These are phyloP conservation scores for Colletotrichum melonis DNA, from an alignment of 2,329 filamentous ascomycete genomes.

Conservation along the genomic window DNA sequence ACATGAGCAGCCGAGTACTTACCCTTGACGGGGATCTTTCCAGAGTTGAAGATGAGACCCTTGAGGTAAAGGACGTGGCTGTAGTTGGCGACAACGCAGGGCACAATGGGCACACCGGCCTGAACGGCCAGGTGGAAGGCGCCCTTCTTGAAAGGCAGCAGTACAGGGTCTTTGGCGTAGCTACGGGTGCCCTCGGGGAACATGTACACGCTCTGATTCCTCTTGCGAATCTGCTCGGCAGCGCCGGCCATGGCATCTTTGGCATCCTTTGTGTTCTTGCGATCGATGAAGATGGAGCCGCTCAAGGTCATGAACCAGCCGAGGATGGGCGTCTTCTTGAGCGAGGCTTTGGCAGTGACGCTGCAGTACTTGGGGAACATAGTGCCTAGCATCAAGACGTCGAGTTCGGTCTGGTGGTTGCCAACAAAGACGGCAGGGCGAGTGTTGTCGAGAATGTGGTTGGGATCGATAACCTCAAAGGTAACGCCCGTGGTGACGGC, in stretches of 20 bases:
- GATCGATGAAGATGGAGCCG: constrained; percentile 95
- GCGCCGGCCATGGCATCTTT: constrained; percentile 88
- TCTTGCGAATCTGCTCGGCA: constrained; percentile 79
- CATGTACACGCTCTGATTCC: constrained; percentile 83
- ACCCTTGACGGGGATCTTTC: constrained; percentile 82
- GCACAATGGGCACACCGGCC: constrained; percentile 92
- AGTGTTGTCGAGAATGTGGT: constrained; percentile 69
- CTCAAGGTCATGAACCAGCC: constrained; percentile 95
- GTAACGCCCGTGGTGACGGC: constrained; percentile 78
- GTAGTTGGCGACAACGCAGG: constrained; percentile 85
- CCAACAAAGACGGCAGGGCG: constrained; percentile 91
- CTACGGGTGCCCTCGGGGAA: constrained; percentile 94
- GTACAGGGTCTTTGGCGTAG: constrained; percentile 81
- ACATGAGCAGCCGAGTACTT: constrained; percentile 39
- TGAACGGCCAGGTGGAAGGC: constrained; percentile 97
- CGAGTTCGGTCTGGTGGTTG: constrained; percentile 97
- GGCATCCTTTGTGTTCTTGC: constrained; percentile 84
- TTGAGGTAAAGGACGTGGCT: constrained; percentile 77
- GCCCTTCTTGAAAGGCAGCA: constrained; percentile 99
- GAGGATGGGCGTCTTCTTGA: constrained; percentile 78
- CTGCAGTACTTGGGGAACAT: constrained; percentile 93
- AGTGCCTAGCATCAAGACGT: constrained; percentile 89
- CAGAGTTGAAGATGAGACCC: constrained; percentile 72
- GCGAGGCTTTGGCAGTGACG: constrained; percentile 88
- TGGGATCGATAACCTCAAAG: constrained; percentile 78